Percentiles rank a stretch among this genome's conserved stretches.
phyloP scores from a whole-genome alignment of 208 protist genomes.

The Acanthamoeba polyphaga region DNA sequence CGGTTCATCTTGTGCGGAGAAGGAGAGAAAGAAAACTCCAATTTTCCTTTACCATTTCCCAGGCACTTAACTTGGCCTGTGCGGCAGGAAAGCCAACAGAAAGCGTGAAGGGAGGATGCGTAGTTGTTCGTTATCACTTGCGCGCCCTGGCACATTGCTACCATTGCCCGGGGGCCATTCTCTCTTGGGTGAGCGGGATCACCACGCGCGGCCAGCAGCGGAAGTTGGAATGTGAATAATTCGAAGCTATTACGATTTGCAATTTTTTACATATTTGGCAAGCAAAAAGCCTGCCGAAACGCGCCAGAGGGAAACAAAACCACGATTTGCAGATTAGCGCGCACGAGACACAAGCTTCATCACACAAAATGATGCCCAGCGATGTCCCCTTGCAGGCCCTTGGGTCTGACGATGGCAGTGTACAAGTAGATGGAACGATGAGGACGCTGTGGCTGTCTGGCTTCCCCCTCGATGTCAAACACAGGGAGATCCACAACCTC shows the following conservation, averaged over 20 bases:
- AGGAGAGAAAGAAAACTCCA: not conserved
- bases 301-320: not conserved
- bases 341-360: not conserved
- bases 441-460: slow-evolving; percentile 49
- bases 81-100: not conserved
- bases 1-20: slow-evolving; percentile 28
- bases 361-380: slow-evolving; percentile 44
- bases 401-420: not conserved
- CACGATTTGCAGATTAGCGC: not conserved
- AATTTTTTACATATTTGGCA: not conserved
- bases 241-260: too few species aligned
- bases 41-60: not conserved
- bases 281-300: not conserved
- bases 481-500: slow-evolving; percentile 73
- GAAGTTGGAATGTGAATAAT: too few species aligned
- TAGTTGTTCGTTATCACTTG: not conserved
- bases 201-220: too few species aligned
- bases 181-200: too few species aligned
- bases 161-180: not conserved
- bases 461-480: slow-evolving; percentile 52
- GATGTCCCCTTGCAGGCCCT: not conserved
- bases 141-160: not conserved
- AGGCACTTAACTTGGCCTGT: not conserved
- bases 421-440: not conserved
- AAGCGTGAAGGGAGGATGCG: not conserved